Evolutionary conservation across 2,329 filamentous ascomycete species (phyloP).

Genomic region (Venturiaceae sp.): DNA sequence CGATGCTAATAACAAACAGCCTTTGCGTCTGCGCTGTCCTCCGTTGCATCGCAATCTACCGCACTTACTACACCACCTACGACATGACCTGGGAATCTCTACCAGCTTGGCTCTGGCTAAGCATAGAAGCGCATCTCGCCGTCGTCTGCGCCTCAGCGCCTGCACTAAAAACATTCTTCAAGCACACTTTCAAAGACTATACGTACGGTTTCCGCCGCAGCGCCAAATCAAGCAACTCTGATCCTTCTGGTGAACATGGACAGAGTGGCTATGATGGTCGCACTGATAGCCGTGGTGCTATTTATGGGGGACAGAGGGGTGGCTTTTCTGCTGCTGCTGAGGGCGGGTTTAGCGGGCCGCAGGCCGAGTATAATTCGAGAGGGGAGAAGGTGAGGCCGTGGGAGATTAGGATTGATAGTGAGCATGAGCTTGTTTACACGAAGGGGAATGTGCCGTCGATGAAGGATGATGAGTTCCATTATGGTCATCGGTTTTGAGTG

Average conservation of each 20-base stretch:
- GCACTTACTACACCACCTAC: constrained; percentile 4
- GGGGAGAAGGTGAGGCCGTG: not conserved
- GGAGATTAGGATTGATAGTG: not conserved
- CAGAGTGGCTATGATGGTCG: not conserved
- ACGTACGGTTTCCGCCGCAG: not conserved
- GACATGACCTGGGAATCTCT: constrained; percentile 9
- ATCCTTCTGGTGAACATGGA: not conserved
- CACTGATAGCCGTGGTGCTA: not conserved
- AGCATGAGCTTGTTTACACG: not conserved
- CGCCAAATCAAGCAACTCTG: not conserved
- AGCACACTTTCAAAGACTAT: constrained; percentile 3
- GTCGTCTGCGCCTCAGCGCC: constrained; percentile 7
- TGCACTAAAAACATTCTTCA: constrained; percentile 8
- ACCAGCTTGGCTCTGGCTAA: constrained; percentile 4
- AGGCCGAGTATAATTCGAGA: not conserved
- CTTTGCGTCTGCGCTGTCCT: constrained; percentile 12
- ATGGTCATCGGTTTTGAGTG: not conserved
- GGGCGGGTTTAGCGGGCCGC: no score
- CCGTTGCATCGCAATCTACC: not conserved
- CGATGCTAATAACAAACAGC: constrained; percentile 15
- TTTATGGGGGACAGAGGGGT: not conserved
- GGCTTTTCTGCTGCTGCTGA: not conserved
- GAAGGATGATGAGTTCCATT: not conserved
- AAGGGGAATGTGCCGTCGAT: not conserved
- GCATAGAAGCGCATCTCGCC: constrained; percentile 6